Base-by-base conservation (phyloP, 1,284 basidiomycete species). In the Hortiboletus rubellus region DNA sequence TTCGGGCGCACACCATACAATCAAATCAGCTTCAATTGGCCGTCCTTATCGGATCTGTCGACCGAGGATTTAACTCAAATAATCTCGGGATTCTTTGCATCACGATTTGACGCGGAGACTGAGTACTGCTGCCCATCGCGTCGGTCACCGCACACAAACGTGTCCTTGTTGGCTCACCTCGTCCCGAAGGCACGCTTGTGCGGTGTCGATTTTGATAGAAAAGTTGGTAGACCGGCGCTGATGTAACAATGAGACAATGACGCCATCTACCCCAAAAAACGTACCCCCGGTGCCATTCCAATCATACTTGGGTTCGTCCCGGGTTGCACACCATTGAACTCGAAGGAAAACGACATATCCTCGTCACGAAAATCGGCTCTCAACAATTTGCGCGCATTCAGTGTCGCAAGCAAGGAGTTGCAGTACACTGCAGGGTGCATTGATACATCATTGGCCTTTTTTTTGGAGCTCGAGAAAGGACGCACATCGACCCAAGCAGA, bases 341-440 rank as follows among this genome's bases (percentile, higher is more conserved):
- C 3, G 22, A 22, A 22, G 22, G 60, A 62, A n/a, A 63, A 45
- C 0, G 63, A 60, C 55, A 58, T 41, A 2, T 66, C 54, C 46
- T 60, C 57, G 3, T 45, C 31, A 1, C 24, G 9, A 33, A 46
- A 45, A 24, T 51, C 46, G 3, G 66, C 65, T 5, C 74, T 73
- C 51, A 79, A 70, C 17, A 42, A 36, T 41, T 69, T 69, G 24
- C 78, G 77, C 7, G 76, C 77, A 60, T 81, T 81, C 40, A 81
- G 73, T 7, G 76, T 78, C 6, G 77, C 77, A 31, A 81, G 71
- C n/a, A 81, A 68, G 8, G 78, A 77, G 63, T 80, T 81, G 12
- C 74, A 72, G 61, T 81, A 81, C 7, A 81, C 76, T 77, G 40
- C 3, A 54, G 22, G 22, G 22, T 2, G 22, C 22, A 36, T 6